These are phyloP conservation scores for Botryotinia convoluta DNA, from an alignment of 2,329 filamentous ascomycete genomes.

Conservation along the genomic window DNA sequence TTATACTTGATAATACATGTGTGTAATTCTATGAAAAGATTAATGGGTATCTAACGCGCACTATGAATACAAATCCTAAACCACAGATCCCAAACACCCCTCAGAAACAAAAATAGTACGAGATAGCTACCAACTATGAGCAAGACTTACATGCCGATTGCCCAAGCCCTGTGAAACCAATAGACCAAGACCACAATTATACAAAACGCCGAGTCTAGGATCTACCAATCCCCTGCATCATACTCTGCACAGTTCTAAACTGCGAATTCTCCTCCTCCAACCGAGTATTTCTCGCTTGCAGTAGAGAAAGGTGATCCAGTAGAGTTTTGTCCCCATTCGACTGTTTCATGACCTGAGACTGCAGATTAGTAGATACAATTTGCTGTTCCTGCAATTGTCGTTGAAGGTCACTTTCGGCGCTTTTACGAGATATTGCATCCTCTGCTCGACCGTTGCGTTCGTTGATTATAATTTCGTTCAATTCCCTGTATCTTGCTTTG, in stretches of 20 bases:
- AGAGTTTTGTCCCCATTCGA: background rate
- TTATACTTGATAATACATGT: background rate
- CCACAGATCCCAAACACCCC: background rate
- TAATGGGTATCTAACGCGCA: background rate
- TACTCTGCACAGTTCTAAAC: background rate
- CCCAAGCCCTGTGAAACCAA: background rate
- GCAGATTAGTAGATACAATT: background rate
- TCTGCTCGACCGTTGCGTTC: background rate
- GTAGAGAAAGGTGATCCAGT: background rate
- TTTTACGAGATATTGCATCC: background rate
- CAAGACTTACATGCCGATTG: rapidly evolving
- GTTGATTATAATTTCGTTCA: background rate
- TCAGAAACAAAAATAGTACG: background rate
- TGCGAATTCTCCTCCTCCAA: background rate
- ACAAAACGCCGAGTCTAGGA: background rate
- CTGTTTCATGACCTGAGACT: background rate
- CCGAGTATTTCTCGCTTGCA: background rate
- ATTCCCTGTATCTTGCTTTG: background rate
- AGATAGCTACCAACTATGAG: background rate
- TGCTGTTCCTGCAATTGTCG: background rate
- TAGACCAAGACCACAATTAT: background rate
- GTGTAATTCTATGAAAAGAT: background rate
- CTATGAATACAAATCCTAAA: background rate
- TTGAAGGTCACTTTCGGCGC: background rate
- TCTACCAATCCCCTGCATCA: background rate